Conservation (phyloP, 345 rosid genomes). For the Hibiscus trionum region DNA sequence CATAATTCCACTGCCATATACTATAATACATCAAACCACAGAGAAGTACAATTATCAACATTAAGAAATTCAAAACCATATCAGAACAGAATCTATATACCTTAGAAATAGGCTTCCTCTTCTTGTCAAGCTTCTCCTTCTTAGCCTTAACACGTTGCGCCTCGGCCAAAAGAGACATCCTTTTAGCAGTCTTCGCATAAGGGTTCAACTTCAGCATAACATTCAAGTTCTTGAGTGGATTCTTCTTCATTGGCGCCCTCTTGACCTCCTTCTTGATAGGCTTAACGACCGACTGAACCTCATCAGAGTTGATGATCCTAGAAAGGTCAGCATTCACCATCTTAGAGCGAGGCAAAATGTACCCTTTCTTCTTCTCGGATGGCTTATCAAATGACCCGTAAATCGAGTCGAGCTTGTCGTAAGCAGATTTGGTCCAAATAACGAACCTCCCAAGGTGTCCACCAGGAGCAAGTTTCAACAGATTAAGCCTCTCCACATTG, state of each 20-base stretch:
- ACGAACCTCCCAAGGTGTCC: slow-evolving; percentile 97
- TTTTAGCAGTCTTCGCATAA: slow-evolving; percentile 87
- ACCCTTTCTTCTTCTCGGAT: slow-evolving; percentile 87
- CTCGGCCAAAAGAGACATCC: slow-evolving; percentile 93
- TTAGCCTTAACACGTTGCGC: slow-evolving; percentile 82
- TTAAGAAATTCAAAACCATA: background rate
- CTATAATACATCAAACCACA: background rate
- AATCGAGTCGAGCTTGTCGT: slow-evolving; percentile 82
- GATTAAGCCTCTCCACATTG: slow-evolving; percentile 72
- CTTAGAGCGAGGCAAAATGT: slow-evolving; percentile 78
- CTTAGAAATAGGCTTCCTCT: slow-evolving; percentile 61
- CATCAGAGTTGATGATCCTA: slow-evolving; percentile 90
- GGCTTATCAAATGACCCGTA: slow-evolving; percentile 76
- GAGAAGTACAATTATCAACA: background rate
- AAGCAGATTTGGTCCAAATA: slow-evolving; percentile 89
- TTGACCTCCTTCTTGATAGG: slow-evolving; percentile 63
- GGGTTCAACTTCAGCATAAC: slow-evolving; percentile 83
- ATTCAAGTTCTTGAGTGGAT: slow-evolving; percentile 82
- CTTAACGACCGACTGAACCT: slow-evolving; percentile 85
- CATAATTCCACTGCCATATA: background rate
- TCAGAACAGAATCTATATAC: slow-evolving; percentile 21
- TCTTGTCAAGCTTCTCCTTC: slow-evolving; percentile 96
- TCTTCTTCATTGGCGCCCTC: slow-evolving; percentile 85
- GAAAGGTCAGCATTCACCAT: slow-evolving; percentile 90
- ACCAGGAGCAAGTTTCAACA: slow-evolving; percentile 90